Evolutionary conservation across 192 early-diverging fungal genomes (phyloP).

Genomic region (Backusella luteola): DNA sequence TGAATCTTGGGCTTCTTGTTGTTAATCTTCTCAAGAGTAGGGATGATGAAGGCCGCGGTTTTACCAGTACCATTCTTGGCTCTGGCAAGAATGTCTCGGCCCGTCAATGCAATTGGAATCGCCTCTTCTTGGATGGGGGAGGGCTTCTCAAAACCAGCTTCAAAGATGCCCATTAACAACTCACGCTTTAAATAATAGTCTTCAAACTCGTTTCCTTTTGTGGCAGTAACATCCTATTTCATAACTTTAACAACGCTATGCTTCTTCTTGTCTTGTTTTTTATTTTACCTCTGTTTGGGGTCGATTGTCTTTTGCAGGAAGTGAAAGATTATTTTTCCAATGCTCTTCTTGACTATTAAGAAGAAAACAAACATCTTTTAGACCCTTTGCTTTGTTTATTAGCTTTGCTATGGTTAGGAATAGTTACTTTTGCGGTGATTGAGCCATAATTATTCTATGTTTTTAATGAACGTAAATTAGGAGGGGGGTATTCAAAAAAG

Average conservation of each 20-base stretch:
- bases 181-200: constrained; percentile 98
- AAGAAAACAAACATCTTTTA: not conserved
- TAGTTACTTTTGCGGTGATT: not conserved
- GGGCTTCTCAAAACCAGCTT: constrained; percentile 97
- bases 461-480: not conserved
- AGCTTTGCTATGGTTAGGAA: not conserved
- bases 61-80: constrained; percentile 96
- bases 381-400: not conserved
- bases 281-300: constrained; percentile 85
- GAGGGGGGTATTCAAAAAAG: not conserved
- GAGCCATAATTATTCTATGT: not conserved
- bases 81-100: constrained; percentile 94
- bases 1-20: constrained; percentile 85
- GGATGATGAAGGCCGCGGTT: constrained; percentile 97
- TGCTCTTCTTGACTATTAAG: constrained; percentile 56
- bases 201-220: constrained; percentile 99
- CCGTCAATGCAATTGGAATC: constrained; percentile 95
- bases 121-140: constrained; percentile 99
- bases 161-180: constrained; percentile 98
- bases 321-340: constrained; percentile 75
- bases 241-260: not conserved
- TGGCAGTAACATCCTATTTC: constrained; percentile 83
- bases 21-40: constrained; percentile 92
- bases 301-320: constrained; percentile 84
- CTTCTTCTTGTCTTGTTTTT: not conserved